Evolutionary conservation across 768 basidiomycete species (phyloP), one percentile per base, ranked within the genome.

Genomic region (Naganishia onofrii): DNA sequence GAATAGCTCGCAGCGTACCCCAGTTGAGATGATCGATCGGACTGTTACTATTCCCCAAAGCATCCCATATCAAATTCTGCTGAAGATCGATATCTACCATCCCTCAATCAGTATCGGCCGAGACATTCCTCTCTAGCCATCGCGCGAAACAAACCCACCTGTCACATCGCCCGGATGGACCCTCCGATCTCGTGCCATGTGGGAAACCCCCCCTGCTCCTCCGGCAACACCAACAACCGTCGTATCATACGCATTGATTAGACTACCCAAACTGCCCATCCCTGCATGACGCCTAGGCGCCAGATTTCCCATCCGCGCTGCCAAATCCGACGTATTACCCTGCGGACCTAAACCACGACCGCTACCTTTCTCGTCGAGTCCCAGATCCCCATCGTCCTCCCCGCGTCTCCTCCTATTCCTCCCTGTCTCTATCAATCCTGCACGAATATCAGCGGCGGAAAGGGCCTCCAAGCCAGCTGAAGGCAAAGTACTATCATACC

Each of bases 21-120:
- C 67, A 68, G 21, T 60, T 38, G 13, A 68, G 56, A 19, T 56
- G 42, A 51, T 68, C 67, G 6, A 56, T 44, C 1, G 38, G 44
- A 26, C 67, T 57, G 26, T 63, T 63, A 51, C 38, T 57, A 12
- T 68, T 56, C 17, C 67, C 67, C 55, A 68, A 36, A n/a, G 67
- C 67, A 42, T 68, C 67, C 67, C 67, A 68, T 15, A 68, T 57
- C 56, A 68, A 46, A 42, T 56, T 68, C 38, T 68, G 67, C 44
- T 68, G 67, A 26, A 68, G 42, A 42, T 68, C 56, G 42, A 68
- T 28, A 28, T 46, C 67, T 52, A 31, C n/a, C 28, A 34, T 5
- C 23, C 32, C 13, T 21, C n/a, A 13, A 53, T 12, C 53, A 31
- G 4, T 3, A 32, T 57, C 44, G 29, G 42, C 28, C 12, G 6